Base-by-base conservation (phyloP, 495 filamentous ascomycete species). In the Podospora bellae-mahoneyi region DNA sequence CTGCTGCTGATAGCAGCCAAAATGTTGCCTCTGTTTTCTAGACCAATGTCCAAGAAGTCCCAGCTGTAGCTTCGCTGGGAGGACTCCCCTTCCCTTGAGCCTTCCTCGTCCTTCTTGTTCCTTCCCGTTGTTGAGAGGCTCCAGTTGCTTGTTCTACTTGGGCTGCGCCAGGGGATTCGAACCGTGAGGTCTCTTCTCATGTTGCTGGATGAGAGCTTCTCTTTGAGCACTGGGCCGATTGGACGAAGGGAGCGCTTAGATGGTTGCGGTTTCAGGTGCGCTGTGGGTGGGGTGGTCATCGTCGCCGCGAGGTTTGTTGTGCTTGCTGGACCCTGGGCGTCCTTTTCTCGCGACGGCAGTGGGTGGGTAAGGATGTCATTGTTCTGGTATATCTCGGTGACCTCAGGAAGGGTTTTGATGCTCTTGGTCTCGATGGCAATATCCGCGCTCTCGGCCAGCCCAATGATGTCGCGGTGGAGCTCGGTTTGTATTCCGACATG, bases 21-120 rank as follows among this genome's bases (percentile, higher is more conserved):
- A 6, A 58, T 16, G n/a, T 63, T 63, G 19, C 32, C 61, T 32
- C 63, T 34, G n/a, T 28, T 53, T 5, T 68, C 69, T 20, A 65
- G 54, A 5, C 70, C 66, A 30, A 68, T 66, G n/a, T 72, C 70
- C 19, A 72, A 26, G 34, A 72, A 72, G n/a, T 72, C 70, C 70
- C 70, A 72, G 19, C 70, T 69, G 61, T 30, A 44, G 23, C 58
- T 57, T 34, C 58, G 57, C 58, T 64, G 23, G n/a, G 32, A 48
- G 2, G 39, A 48, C 13, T 18, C 18, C 5, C 61, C n/a, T 64
- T 7, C 48, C 16, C 30, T 18, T 9, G 23, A 1, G 56, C 56
- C 56, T 3, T 48, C 39, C 9, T 48, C 39, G 39, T 48, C 39
- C 13, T 48, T 48, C 39, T 27, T 55, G 34, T 48, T n/a, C 23